Conservation (phyloP, 2,329 filamentous ascomycete species). For the Parastagonospora nodorum region DNA sequence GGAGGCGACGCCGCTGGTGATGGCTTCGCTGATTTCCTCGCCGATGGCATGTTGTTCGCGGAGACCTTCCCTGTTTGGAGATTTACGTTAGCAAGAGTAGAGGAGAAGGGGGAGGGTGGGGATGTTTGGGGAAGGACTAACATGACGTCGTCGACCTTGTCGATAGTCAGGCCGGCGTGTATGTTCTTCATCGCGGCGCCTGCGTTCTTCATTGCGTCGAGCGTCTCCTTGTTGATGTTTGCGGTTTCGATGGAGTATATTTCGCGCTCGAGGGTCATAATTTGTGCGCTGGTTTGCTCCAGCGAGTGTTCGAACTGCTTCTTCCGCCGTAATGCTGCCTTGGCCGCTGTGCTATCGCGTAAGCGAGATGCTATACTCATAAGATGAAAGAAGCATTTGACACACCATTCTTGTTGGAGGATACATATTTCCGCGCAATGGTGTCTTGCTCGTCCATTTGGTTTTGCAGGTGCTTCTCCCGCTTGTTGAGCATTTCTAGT, state of each 20-base stretch:
- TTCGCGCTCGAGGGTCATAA: conserved; percentile 90
- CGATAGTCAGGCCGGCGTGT: conserved; percentile 85
- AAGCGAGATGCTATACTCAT: conserved; percentile 3
- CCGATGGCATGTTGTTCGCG: conserved; percentile 91
- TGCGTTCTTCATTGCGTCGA: conserved; percentile 91
- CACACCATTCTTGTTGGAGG: conserved; percentile 88
- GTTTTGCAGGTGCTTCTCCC: conserved; percentile 85
- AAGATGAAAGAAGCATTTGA: conserved; percentile 8
- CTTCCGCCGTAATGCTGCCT: conserved; percentile 88
- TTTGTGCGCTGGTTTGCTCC: conserved; percentile 87
- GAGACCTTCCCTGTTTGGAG: conserved; percentile 73
- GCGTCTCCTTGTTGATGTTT: conserved; percentile 97
- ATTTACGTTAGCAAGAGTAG: background rate
- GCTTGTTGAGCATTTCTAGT: conserved; percentile 96
- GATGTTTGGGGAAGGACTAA: conserved; percentile 56
- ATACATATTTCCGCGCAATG: conserved; percentile 86
- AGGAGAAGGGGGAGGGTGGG: background rate
- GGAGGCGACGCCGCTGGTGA: conserved; percentile 71
- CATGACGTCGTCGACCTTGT: conserved; percentile 96
- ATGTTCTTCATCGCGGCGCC: conserved; percentile 91
- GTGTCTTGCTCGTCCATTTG: conserved; percentile 93
- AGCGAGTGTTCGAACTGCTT: conserved; percentile 91
- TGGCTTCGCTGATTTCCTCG: conserved; percentile 88
- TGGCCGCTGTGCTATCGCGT: conserved; percentile 68
- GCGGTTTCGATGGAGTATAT: conserved; percentile 97